Conservation (phyloP, 169 alveolate genomes). For the Cryptosporidium ryanae region DNA sequence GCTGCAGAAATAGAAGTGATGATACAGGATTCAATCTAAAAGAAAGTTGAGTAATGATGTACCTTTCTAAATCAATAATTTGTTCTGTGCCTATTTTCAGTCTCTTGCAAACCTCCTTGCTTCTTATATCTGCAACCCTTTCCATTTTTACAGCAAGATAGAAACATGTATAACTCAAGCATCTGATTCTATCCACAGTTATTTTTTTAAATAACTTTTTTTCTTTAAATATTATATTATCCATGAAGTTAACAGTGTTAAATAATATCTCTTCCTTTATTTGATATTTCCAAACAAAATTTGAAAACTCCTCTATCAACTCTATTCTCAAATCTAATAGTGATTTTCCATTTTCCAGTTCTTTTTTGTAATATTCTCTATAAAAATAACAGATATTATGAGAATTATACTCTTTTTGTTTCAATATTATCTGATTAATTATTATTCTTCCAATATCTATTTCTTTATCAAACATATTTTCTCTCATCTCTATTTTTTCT, state of each 20-base stretch:
- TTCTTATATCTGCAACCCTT: slow-evolving; percentile 26
- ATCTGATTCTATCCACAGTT: slow-evolving; percentile 10
- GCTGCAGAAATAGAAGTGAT: slow-evolving; percentile 30
- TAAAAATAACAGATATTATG: slow-evolving; percentile 17
- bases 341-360: slow-evolving; percentile 6
- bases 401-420: slow-evolving; percentile 34
- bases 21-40: slow-evolving; percentile 60
- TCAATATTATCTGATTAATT: slow-evolving; percentile 15
- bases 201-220: background rate
- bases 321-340: slow-evolving; percentile 41
- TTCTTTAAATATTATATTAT: slow-evolving; percentile 43
- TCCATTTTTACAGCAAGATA: slow-evolving; percentile 58
- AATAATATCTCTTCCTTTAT: slow-evolving; percentile 52
- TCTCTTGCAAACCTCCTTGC: slow-evolving; percentile 22
- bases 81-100: background rate
- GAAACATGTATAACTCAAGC: slow-evolving; percentile 45
- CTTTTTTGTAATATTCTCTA: slow-evolving; percentile 30
- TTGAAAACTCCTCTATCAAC: slow-evolving; percentile 40
- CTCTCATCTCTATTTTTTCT: slow-evolving; percentile 16
- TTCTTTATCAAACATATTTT: background rate
- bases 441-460: slow-evolving; percentile 23
- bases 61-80: slow-evolving; percentile 17
- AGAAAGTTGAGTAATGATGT: slow-evolving; percentile 40
- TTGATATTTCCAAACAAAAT: slow-evolving; percentile 47
- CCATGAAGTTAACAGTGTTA: slow-evolving; percentile 33